A percentile compares a stretch with the other conserved stretches of the same genome.
These are phyloP conservation scores for Panellus pusillus DNA, from an alignment of 768 basidiomycete species.

Conservation along the genomic window DNA sequence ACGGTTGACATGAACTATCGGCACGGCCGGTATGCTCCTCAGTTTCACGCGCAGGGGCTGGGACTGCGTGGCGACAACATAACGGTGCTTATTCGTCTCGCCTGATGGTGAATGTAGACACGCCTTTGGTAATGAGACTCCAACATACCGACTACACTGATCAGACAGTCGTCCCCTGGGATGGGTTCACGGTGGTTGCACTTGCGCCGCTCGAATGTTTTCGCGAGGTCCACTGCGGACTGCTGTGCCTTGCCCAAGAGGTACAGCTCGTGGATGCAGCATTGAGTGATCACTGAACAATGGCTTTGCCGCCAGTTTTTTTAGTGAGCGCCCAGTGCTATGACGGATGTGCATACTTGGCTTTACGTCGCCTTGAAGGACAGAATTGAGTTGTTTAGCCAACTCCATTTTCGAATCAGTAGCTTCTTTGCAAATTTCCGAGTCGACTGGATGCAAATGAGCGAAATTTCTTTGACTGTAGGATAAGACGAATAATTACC, in stretches of 20 bases:
- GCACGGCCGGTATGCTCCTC: conserved; percentile 78
- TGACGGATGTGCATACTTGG: conserved; percentile 65
- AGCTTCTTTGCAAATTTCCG: conserved; percentile 75
- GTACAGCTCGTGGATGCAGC: conserved; percentile 93
- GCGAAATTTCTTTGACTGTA: conserved; percentile 6
- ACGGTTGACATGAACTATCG: conserved; percentile 88
- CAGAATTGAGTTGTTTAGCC: conserved; percentile 66
- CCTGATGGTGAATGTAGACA: conserved; percentile 33
- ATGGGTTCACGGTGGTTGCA: conserved; percentile 95
- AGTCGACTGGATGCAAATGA: conserved; percentile 60
- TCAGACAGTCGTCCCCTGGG: conserved; percentile 79
- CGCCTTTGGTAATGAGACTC: not conserved
- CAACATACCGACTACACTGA: conserved; percentile 72
- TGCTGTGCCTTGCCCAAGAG: conserved; percentile 75
- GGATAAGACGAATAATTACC: conserved; percentile 44
- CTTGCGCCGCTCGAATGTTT: conserved; percentile 88
- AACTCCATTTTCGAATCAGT: conserved; percentile 74
- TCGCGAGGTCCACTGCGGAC: conserved; percentile 82
- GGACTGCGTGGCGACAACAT: conserved; percentile 86
- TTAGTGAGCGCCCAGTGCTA: conserved; percentile 22
- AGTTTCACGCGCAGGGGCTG: conserved; percentile 67
- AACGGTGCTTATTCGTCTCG: conserved; percentile 86
- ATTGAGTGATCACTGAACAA: conserved; percentile 94
- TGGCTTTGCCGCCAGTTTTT: conserved; percentile 43
- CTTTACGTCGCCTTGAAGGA: conserved; percentile 87